Percentiles rank a stretch among this genome's conserved stretches.
phyloP scores from a whole-genome alignment of 805 yeast species.

The Zygoascus bituminiphila region DNA sequence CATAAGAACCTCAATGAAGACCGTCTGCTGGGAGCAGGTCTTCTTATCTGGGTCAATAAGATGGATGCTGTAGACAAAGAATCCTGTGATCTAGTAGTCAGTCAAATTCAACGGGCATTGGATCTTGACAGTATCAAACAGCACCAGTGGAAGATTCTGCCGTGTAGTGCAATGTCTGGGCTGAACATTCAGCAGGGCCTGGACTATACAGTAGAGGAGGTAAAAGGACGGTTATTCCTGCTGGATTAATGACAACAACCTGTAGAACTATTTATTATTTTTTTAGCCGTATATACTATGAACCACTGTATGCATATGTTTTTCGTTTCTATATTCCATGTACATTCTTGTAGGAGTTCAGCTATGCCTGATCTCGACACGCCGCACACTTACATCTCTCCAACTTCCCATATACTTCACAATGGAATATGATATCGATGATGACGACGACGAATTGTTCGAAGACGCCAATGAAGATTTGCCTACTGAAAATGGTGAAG shows the following conservation, averaged over 20 bases:
- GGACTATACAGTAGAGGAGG: constrained; percentile 38
- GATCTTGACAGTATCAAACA: constrained; percentile 28
- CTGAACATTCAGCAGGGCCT: constrained; percentile 34
- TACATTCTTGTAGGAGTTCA: too few relatives aligned
- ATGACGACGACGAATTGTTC: constrained; percentile 25
- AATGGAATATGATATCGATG: constrained; percentile 21
- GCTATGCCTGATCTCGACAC: too few relatives aligned
- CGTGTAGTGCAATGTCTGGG: constrained; percentile 44
- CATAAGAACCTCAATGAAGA: constrained; percentile 56
- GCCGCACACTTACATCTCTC: background rate
- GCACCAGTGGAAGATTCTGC: constrained; percentile 36
- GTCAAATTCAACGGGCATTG: constrained; percentile 18
- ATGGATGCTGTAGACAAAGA: constrained; percentile 42
- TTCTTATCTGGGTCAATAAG: constrained; percentile 69
- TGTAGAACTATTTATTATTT: too few relatives aligned
- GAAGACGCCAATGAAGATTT: constrained; percentile 28
- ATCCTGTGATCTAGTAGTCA: constrained; percentile 2
- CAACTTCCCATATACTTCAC: constrained; percentile 6
- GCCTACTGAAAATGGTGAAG: constrained; percentile 19
- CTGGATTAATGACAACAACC: too few relatives aligned
- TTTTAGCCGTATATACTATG: too few relatives aligned
- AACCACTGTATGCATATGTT: too few relatives aligned
- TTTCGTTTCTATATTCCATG: too few relatives aligned
- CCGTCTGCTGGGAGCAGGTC: constrained; percentile 55
- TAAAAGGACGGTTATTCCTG: constrained; percentile 33